Evolutionary conservation across 371 early-diverging fungal genomes (phyloP).

Genomic region (Circinella minor): DNA sequence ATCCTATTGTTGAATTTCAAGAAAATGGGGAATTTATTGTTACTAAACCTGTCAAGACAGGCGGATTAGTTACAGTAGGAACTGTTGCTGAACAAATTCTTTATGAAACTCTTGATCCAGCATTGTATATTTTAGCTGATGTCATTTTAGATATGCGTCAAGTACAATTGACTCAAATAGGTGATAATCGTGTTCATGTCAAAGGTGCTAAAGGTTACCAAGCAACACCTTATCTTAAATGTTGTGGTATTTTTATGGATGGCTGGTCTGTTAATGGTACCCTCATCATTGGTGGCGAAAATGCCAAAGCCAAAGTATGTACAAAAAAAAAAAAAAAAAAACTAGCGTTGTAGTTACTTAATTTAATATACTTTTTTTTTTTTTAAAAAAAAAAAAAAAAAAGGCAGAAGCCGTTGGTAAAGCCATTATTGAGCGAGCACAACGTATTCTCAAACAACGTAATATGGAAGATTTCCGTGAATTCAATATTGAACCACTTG

Average conservation of each 20-base stretch:
- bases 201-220: conserved; percentile 65
- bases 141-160: conserved; percentile 73
- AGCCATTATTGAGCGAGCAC: conserved; percentile 62
- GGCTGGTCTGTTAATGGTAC: conserved; percentile 69
- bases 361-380: background rate
- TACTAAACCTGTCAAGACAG: conserved; percentile 73
- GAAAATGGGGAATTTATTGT: conserved; percentile 50
- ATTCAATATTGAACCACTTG: conserved; percentile 65
- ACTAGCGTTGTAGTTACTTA: no score
- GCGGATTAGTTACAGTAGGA: conserved; percentile 66
- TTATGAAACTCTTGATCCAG: conserved; percentile 76
- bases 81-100: conserved; percentile 76
- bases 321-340: background rate
- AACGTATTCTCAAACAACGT: conserved; percentile 49
- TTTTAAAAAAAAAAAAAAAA: background rate
- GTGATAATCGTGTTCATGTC: conserved; percentile 65
- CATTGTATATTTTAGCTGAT: conserved; percentile 71
- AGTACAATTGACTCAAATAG: conserved; percentile 61
- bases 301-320: conserved; percentile 45
- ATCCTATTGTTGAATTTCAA: conserved; percentile 31
- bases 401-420: conserved; percentile 65
- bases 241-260: conserved; percentile 71
- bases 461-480: conserved; percentile 59
- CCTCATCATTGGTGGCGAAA: conserved; percentile 69
- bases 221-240: conserved; percentile 71